These are phyloP conservation scores for Pseudotsuga menziesii DNA, from an alignment of 75 land plant species.

Conservation along the genomic window DNA sequence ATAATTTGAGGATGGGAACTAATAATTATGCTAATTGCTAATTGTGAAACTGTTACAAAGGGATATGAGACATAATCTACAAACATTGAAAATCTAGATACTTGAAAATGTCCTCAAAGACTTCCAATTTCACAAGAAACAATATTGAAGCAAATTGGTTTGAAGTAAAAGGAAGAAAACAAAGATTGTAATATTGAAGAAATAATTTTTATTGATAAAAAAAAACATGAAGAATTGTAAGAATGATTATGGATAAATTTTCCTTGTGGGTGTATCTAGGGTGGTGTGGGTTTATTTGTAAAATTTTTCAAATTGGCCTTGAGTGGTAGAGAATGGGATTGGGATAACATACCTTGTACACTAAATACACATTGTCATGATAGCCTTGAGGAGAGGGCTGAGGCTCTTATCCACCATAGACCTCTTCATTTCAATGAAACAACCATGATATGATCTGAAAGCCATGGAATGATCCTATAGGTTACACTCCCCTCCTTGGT, in stretches of 20 bases:
- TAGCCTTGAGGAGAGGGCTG: constrained; percentile 79
- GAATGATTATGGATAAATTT: too few relatives aligned
- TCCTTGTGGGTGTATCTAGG: too few relatives aligned
- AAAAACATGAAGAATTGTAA: too few relatives aligned
- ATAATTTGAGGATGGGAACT: too few relatives aligned
- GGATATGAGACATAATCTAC: too few relatives aligned
- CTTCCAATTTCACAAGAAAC: neutral
- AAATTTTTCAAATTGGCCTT: neutral
- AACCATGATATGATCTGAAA: constrained; percentile 89
- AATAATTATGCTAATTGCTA: too few relatives aligned
- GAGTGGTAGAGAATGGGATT: neutral
- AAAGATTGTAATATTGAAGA: too few relatives aligned
- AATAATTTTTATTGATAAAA: neutral
- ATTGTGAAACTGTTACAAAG: too few relatives aligned
- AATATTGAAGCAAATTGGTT: neutral
- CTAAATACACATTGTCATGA: constrained; percentile 97
- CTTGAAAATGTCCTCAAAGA: neutral
- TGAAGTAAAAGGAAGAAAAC: constrained; percentile 3
- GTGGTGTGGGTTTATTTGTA: too few relatives aligned
- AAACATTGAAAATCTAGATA: too few relatives aligned
- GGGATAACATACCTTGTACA: constrained; percentile 71
- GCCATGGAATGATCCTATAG: constrained; percentile 98
- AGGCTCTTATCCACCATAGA: constrained; percentile 93
- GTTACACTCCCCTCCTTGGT: constrained; percentile 98
- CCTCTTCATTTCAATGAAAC: constrained; percentile 86